These are phyloP conservation scores for Naganishia sp. DNA, from an alignment of 1,284 basidiomycete species.

Conservation along the genomic window DNA sequence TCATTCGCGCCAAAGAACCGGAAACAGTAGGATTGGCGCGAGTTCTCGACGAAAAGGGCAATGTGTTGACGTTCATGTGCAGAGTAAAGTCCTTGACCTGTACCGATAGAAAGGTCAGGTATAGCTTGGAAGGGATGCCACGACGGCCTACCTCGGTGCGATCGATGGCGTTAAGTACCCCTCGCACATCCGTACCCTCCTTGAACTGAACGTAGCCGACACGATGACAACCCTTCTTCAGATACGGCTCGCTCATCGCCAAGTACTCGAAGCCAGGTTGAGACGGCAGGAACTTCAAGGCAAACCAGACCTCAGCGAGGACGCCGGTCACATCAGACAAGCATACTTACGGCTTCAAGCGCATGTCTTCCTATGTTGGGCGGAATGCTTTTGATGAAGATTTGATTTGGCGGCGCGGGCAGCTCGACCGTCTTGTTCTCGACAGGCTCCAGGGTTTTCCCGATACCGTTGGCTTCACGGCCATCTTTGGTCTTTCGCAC, in stretches of 20 bases:
- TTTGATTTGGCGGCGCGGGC: slow-evolving; percentile 75
- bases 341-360: slow-evolving; percentile 72
- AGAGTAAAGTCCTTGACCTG: slow-evolving; percentile 91
- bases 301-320: no score
- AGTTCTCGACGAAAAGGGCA: slow-evolving; percentile 73
- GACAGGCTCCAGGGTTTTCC: slow-evolving; percentile 45
- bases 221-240: slow-evolving; percentile 85
- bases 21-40: slow-evolving; percentile 78
- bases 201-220: slow-evolving; percentile 86
- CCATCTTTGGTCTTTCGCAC: slow-evolving; percentile 51
- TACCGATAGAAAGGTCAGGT: not conserved
- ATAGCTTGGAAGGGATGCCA: not conserved
- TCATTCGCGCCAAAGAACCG: slow-evolving; percentile 72
- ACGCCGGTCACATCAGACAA: not conserved
- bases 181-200: slow-evolving; percentile 76
- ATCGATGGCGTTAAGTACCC: slow-evolving; percentile 62
- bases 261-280: slow-evolving; percentile 63
- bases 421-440: slow-evolving; percentile 67
- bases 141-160: slow-evolving; percentile 1
- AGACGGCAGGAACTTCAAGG: slow-evolving; percentile 46
- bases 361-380: slow-evolving; percentile 83
- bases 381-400: slow-evolving; percentile 91
- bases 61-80: slow-evolving; percentile 78
- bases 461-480: slow-evolving; percentile 49
- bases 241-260: slow-evolving; percentile 82